Base-by-base conservation (phyloP, 140 eudicot genomes). In the Ambrosia hybrid region DNA sequence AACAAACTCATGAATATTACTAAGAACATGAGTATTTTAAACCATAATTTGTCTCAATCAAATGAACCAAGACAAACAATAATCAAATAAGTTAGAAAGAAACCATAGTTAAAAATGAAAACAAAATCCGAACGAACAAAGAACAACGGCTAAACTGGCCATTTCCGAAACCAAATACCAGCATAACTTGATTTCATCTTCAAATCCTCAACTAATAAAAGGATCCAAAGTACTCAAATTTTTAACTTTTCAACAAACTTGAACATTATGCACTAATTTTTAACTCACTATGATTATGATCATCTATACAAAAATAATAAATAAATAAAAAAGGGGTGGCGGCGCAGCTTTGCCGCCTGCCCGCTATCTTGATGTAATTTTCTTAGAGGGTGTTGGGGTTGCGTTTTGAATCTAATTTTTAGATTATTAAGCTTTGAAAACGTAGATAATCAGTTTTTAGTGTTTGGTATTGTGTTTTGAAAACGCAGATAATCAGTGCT, bases 21-120 rank as follows among this genome's bases (percentile, higher is more conserved):
- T 33, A 67, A 66, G 48, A 26, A 26, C 56, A 53, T 41, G 52
- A 78, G 74, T 65, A 57, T 72, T 72, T 62, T 53, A 76, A 55
- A n/a, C 52, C n/a, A 45, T 43, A 76, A 51, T 6, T 81, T 57
- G 74, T 60, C 77, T 13, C 65, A 48, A 72, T 64, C 78, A 81
- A 56, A 70, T 60, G 10, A 57, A 76, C 69, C 48, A 26, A 76
- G 80, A 67, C 45, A 8, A 58, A 45, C 9, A 58, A 57, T 34
- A 9, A 60, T 46, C 51, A 49, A 48, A 45, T 16, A 75, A 17
- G 4, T 17, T 57, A 3, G 15, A 26, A 3, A 79, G 11, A 70
- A 48, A 45, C 48, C 81, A 60, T 49, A 52, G 38, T 36, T 57
- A 4, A 30, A 57, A 62, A 72, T 41, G 53, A 71, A 57, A 59